phyloP scores from a whole-genome alignment of 2,329 filamentous ascomycete genomes.

The Fusarium sp. region DNA sequence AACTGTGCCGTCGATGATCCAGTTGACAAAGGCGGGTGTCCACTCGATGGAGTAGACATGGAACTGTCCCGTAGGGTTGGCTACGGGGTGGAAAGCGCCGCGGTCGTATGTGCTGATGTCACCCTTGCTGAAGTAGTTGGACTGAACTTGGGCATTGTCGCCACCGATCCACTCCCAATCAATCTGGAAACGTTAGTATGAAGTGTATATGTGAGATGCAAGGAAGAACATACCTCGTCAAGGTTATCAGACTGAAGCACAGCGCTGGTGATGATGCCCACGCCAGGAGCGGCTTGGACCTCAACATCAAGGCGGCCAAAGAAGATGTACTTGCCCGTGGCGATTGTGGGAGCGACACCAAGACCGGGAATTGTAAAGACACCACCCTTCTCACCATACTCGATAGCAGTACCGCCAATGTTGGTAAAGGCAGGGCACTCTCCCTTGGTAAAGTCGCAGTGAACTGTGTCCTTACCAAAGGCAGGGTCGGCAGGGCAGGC shows the following conservation, averaged over 20 bases:
- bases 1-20: slow-evolving; percentile 70
- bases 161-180: slow-evolving; percentile 87
- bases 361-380: slow-evolving; percentile 64
- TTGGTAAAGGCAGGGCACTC: slow-evolving; percentile 53
- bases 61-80: slow-evolving; percentile 57
- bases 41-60: slow-evolving; percentile 78
- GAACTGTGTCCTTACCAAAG: slow-evolving; percentile 67
- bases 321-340: slow-evolving; percentile 83
- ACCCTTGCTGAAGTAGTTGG: slow-evolving; percentile 84
- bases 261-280: slow-evolving; percentile 80
- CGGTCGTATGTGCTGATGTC: slow-evolving; percentile 74
- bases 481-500: slow-evolving; percentile 73
- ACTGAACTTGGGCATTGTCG: slow-evolving; percentile 75
- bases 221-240: slow-evolving; percentile 58
- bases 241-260: slow-evolving; percentile 81
- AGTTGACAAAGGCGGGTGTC: slow-evolving; percentile 70
- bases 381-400: slow-evolving; percentile 45
- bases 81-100: slow-evolving; percentile 65
- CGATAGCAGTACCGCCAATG: slow-evolving; percentile 38
- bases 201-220: fast-evolving
- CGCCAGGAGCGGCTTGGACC: slow-evolving; percentile 76
- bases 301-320: slow-evolving; percentile 79
- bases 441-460: slow-evolving; percentile 73
- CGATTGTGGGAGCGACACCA: slow-evolving; percentile 70
- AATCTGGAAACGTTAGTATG: slow-evolving; percentile 60